These are phyloP conservation scores for Blastosporella zonata DNA, from an alignment of 1,284 basidiomycete species.

Conservation along the genomic window DNA sequence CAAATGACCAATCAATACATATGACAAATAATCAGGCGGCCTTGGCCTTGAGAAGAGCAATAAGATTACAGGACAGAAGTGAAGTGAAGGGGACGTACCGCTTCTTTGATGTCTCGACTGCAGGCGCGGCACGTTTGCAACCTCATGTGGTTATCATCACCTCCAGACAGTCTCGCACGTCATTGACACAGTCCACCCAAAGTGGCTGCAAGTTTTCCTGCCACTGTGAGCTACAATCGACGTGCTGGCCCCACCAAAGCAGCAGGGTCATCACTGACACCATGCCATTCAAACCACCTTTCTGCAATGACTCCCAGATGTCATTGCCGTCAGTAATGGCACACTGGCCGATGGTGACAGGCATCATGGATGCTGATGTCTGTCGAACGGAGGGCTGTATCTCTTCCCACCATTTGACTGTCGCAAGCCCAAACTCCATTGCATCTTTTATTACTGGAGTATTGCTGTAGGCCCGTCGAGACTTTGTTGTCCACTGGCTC, in stretches of 20 bases:
- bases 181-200: too few relatives aligned
- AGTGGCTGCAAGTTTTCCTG: too few relatives aligned
- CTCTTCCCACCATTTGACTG: conserved; percentile 19
- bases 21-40: too few relatives aligned
- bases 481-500: conserved; percentile 13
- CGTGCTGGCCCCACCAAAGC: not conserved
- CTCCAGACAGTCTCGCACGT: too few relatives aligned
- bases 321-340: not conserved
- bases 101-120: not conserved
- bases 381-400: conserved; percentile 14
- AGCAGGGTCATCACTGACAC: conserved; percentile 17
- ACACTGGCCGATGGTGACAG: not conserved
- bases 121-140: too few relatives aligned
- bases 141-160: too few relatives aligned
- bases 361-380: not conserved
- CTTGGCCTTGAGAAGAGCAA: too few relatives aligned
- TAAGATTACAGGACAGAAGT: not conserved
- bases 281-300: conserved; percentile 21
- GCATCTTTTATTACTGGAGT: conserved; percentile 18
- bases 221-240: too few relatives aligned
- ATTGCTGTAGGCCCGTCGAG: conserved; percentile 7
- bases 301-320: conserved; percentile 17
- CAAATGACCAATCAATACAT: too few relatives aligned
- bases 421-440: conserved; percentile 18
- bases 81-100: not conserved